phyloP scores from a whole-genome alignment of 371 early-diverging fungal species.

The Syncephalis fuscata region DNA sequence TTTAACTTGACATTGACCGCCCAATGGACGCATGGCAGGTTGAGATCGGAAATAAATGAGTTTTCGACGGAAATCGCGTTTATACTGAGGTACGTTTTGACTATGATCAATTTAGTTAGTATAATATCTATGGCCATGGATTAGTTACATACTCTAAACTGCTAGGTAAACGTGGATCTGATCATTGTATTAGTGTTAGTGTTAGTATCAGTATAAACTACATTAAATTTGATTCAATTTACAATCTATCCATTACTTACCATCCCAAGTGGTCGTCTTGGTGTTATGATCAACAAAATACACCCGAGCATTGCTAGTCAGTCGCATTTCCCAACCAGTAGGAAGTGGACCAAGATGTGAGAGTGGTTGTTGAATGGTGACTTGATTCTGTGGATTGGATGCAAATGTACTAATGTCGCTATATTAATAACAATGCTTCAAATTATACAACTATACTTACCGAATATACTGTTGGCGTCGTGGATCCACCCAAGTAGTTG shows the following conservation, averaged over 20 bases:
- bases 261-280: conserved; percentile 93
- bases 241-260: too few species aligned
- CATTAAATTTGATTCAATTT: too few species aligned
- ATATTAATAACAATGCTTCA: not conserved
- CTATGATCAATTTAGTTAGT: conserved; percentile 1
- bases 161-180: conserved; percentile 83
- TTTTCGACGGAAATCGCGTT: conserved; percentile 93
- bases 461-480: conserved; percentile 42
- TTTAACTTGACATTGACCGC: conserved; percentile 86
- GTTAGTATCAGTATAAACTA: not conserved
- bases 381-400: conserved; percentile 33
- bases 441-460: conserved; percentile 13
- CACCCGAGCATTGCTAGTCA: conserved; percentile 77
- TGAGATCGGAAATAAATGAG: conserved; percentile 90
- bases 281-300: conserved; percentile 92
- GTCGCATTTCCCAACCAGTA: conserved; percentile 95
- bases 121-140: not conserved
- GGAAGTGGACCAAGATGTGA: conserved; percentile 77
- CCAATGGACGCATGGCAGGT: conserved; percentile 72
- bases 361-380: conserved; percentile 48
- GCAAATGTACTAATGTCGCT: conserved; percentile 17
- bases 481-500: conserved; percentile 94
- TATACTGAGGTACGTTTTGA: conserved; percentile 91
- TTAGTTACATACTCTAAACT: conserved; percentile 45
- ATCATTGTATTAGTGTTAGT: not conserved